Percentiles rank a stretch among this genome's conserved stretches.
phyloP scores from a whole-genome alignment of 192 early-diverging fungal genomes.

The Coemansia sp. region DNA sequence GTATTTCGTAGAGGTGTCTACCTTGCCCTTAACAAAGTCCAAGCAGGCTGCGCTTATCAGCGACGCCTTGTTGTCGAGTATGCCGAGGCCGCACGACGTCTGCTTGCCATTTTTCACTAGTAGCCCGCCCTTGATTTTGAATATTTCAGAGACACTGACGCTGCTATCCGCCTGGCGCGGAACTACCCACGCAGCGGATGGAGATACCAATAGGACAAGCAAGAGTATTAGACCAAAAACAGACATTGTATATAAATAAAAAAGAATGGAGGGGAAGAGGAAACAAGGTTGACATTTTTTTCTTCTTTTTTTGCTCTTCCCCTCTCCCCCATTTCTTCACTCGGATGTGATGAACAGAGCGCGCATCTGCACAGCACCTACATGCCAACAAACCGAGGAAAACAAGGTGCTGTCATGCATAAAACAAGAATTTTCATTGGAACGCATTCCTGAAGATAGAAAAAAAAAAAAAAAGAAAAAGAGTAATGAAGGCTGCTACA shows the following conservation, averaged over 20 bases:
- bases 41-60: slow-evolving; percentile 38
- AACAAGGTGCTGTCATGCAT: neutral
- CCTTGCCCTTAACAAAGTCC: slow-evolving; percentile 1
- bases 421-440: neutral
- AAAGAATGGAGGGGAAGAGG: neutral
- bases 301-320: neutral
- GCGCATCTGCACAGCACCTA: too few species aligned
- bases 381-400: neutral
- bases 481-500: too few species aligned
- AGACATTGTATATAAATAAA: neutral
- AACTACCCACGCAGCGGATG: neutral
- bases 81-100: slow-evolving; percentile 24
- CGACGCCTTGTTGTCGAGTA: slow-evolving; percentile 22
- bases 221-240: neutral
- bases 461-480: too few species aligned
- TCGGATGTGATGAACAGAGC: neutral
- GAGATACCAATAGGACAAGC: neutral
- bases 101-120: slow-evolving; percentile 21
- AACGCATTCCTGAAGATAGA: too few species aligned
- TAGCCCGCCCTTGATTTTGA: slow-evolving; percentile 19
- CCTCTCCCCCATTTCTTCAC: neutral
- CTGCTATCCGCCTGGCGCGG: neutral
- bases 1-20: slow-evolving; percentile 10
- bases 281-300: neutral
- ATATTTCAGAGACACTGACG: neutral